A percentile compares a stretch with the other conserved stretches of the same genome.
Evolutionary conservation across 2,329 filamentous ascomycete species (phyloP).

Genomic region (Didymella pinodella): DNA sequence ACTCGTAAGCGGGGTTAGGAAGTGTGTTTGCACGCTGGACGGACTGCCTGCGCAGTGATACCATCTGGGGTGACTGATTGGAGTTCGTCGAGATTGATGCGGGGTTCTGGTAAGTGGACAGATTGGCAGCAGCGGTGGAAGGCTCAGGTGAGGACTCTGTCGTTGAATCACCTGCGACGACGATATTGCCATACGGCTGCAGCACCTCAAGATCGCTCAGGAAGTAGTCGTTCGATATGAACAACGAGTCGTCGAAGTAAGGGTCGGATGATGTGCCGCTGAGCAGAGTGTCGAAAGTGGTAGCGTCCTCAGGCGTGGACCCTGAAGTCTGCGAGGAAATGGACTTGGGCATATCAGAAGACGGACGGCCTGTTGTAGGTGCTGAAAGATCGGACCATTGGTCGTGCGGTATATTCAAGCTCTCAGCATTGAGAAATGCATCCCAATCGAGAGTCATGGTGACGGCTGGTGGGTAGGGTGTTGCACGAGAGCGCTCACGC

Average conservation of each 20-base stretch:
- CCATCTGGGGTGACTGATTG: conserved; percentile 39
- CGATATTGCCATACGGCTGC: conserved; percentile 45
- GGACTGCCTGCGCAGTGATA: conserved; percentile 33
- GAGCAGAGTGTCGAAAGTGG: conserved; percentile 43
- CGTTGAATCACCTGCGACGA: conserved; percentile 44
- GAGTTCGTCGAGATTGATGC: conserved; percentile 31
- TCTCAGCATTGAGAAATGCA: conserved; percentile 49
- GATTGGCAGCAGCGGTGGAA: conserved; percentile 25
- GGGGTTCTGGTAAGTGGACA: conserved; percentile 37
- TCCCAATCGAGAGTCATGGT: conserved; percentile 53
- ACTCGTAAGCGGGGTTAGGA: conserved; percentile 47
- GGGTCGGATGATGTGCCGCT: conserved; percentile 42
- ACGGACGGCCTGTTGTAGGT: conserved; percentile 36
- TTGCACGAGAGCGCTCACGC: conserved; percentile 45
- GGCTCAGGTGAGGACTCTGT: conserved; percentile 52
- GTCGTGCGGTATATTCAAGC: conserved; percentile 48
- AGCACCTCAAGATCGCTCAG: conserved; percentile 51
- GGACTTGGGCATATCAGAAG: conserved; percentile 49
- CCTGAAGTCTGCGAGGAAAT: conserved; percentile 44
- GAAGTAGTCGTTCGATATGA: conserved; percentile 51
- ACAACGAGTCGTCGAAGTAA: conserved; percentile 50
- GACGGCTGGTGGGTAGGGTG: conserved; percentile 39
- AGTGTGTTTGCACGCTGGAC: conserved; percentile 43
- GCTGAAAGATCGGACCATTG: conserved; percentile 50
- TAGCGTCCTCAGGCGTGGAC: conserved; percentile 43